A percentile compares a stretch with the other conserved stretches of the same genome.
Conservation (phyloP, 495 filamentous ascomycete species). For the Penicillium salamii region DNA sequence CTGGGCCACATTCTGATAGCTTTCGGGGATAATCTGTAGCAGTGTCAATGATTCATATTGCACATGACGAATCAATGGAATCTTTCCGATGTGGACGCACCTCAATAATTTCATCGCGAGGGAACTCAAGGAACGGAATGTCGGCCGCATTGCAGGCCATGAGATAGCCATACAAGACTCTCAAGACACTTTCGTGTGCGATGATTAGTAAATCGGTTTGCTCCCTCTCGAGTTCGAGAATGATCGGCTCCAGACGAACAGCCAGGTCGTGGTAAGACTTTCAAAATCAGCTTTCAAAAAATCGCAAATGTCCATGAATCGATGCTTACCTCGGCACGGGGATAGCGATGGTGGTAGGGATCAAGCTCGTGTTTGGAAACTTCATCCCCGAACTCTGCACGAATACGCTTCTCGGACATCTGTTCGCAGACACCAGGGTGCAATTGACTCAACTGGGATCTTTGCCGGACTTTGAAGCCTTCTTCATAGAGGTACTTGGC, state of each 20-base stretch:
- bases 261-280: conserved; percentile 98
- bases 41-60: conserved; percentile 15
- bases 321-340: conserved; percentile 77
- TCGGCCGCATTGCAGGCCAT: conserved; percentile 98
- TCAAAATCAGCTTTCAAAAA: conserved; percentile 13
- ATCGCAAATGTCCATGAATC: background rate
- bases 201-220: conserved; percentile 97
- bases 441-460: conserved; percentile 93
- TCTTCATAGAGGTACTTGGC: conserved; percentile 69
- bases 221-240: conserved; percentile 95
- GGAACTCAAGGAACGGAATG: conserved; percentile 91
- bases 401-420: conserved; percentile 77
- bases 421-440: conserved; percentile 96
- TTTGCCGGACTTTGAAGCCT: conserved; percentile 83
- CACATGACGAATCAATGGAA: conserved; percentile 13
- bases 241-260: conserved; percentile 96
- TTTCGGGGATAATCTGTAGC: conserved; percentile 83
- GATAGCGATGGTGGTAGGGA: conserved; percentile 96
- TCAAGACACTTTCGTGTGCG: conserved; percentile 93
- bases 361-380: conserved; percentile 89
- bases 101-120: conserved; percentile 96
- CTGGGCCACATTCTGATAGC: conserved; percentile 92
- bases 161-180: conserved; percentile 94
- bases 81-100: no score
- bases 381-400: conserved; percentile 79